phyloP scores from a whole-genome alignment of 495 filamentous ascomycete species.

The Peziza echinospora region DNA sequence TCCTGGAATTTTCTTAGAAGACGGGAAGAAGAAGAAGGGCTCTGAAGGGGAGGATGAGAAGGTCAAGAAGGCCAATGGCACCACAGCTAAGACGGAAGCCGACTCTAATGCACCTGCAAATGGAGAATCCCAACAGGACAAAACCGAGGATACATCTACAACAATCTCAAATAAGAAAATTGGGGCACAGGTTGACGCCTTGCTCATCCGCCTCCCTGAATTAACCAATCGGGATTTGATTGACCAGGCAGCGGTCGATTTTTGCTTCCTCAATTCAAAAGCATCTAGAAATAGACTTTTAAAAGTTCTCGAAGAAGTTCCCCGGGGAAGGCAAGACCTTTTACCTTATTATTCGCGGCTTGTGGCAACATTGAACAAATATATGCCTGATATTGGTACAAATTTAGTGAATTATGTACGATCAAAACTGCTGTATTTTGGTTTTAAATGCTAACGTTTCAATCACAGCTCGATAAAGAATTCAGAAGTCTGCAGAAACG shows the following conservation, averaged over 20 bases:
- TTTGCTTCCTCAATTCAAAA: conserved; percentile 97
- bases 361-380: conserved; percentile 78
- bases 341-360: conserved; percentile 78
- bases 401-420: conserved; percentile 55
- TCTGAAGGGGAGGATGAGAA: conserved; percentile 17
- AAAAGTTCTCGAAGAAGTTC: conserved; percentile 83
- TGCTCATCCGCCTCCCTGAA: conserved; percentile 71
- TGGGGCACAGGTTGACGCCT: conserved; percentile 83
- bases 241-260: conserved; percentile 80
- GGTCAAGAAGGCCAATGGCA: conserved; percentile 28
- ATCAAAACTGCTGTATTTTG: neutral
- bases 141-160: conserved; percentile 68
- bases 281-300: conserved; percentile 83
- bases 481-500: conserved; percentile 95
- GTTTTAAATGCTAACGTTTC: neutral
- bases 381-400: conserved; percentile 80
- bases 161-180: conserved; percentile 94
- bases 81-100: conserved; percentile 14
- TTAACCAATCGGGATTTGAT: conserved; percentile 76
- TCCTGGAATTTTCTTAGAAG: conserved; percentile 76
- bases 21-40: conserved; percentile 83
- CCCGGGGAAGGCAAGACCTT: conserved; percentile 82
- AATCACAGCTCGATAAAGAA: conserved; percentile 55
- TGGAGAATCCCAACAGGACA: conserved; percentile 29
- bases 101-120: conserved; percentile 2